These are phyloP conservation scores for Protomyces inouyei DNA, from an alignment of 1,139 yeast species.

Conservation along the genomic window DNA sequence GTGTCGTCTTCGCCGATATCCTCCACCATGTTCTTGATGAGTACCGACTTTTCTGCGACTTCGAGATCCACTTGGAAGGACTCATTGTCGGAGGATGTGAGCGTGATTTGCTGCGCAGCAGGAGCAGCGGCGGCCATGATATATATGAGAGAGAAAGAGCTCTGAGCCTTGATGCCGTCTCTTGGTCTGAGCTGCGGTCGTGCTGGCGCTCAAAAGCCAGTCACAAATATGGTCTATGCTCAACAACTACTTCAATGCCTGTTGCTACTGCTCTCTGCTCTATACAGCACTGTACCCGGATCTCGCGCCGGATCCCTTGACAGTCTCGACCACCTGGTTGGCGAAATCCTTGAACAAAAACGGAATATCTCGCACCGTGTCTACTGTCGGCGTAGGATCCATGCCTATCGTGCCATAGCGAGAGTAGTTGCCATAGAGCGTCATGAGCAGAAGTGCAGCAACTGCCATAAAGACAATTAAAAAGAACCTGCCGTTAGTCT, in stretches of 20 bases:
- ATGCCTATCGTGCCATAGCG: constrained; percentile 20
- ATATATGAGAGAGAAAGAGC: neutral
- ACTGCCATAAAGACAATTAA: constrained; percentile 17
- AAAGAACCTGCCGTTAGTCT: constrained; percentile 1
- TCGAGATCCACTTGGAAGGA: constrained; percentile 50
- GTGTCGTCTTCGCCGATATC: constrained; percentile 74
- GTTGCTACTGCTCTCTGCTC: neutral
- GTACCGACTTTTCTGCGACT: constrained; percentile 83
- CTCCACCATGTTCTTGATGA: constrained; percentile 84
- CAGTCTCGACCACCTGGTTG: constrained; percentile 20
- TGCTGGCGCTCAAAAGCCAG: no score
- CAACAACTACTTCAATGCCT: no score
- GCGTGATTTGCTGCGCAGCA: constrained; percentile 35
- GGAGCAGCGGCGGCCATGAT: neutral
- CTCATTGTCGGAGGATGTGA: constrained; percentile 45
- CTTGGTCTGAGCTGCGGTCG: no score
- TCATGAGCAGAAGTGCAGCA: constrained; percentile 14
- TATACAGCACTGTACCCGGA: constrained; percentile 19
- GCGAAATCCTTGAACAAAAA: constrained; percentile 26
- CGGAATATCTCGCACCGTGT: constrained; percentile 15
- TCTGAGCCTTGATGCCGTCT: no score
- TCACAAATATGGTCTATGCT: no score
- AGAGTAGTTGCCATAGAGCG: constrained; percentile 16
- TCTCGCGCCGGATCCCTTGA: constrained; percentile 13
- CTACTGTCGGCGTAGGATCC: constrained; percentile 21